A percentile compares a stretch with the other conserved stretches of the same genome.
These are phyloP conservation scores for Colletotrichum tropicale DNA, from an alignment of 2,329 filamentous ascomycete species.

Conservation along the genomic window DNA sequence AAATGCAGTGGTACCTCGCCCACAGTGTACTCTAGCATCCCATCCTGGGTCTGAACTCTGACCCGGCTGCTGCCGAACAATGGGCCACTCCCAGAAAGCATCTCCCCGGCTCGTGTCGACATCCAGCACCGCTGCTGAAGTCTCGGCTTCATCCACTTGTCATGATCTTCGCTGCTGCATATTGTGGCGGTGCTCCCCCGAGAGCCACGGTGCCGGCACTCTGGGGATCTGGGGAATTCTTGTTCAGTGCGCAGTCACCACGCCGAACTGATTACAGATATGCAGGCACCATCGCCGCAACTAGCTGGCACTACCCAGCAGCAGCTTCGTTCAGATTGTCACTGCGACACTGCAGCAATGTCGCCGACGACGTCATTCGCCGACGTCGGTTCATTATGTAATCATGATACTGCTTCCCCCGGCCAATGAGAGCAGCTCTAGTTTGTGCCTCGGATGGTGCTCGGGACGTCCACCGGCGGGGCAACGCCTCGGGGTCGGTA, in stretches of 20 bases:
- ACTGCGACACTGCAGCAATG: background rate
- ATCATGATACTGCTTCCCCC: background rate
- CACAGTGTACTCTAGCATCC: background rate
- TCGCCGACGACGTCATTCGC: slow-evolving; percentile 15
- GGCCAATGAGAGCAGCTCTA: background rate
- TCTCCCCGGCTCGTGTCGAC: slow-evolving; percentile 3
- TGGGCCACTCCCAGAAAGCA: background rate
- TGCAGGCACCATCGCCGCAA: background rate
- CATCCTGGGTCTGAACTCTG: background rate
- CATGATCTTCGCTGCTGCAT: background rate
- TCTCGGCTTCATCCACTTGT: background rate
- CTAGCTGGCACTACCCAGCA: background rate
- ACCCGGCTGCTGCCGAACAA: slow-evolving; percentile 5
- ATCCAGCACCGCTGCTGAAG: background rate
- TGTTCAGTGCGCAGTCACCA: background rate
- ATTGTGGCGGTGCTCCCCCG: background rate
- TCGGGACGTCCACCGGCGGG: slow-evolving; percentile 17
- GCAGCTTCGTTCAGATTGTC: background rate
- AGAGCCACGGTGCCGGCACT: background rate
- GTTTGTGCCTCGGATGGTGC: slow-evolving; percentile 12
- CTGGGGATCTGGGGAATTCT: background rate
- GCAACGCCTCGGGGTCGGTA: background rate
- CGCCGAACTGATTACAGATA: background rate
- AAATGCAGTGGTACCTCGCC: background rate
- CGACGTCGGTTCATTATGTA: slow-evolving; percentile 12